Percentiles rank a stretch among this genome's conserved stretches.
Evolutionary conservation across 208 protist genomes (phyloP).

Genomic region (Porcisia hertigi): DNA sequence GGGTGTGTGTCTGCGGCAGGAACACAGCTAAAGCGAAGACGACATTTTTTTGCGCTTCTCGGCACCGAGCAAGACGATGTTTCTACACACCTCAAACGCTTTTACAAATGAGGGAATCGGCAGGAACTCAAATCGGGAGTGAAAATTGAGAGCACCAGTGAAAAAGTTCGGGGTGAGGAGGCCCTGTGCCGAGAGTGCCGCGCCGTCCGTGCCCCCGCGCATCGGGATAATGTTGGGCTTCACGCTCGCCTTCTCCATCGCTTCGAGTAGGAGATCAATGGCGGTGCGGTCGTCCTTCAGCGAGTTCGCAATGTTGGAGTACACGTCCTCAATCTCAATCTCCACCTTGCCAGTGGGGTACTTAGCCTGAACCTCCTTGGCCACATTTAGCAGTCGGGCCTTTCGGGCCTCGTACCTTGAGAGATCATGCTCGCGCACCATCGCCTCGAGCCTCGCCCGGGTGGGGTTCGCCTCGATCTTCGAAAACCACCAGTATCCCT

Average conservation of each 20-base stretch:
- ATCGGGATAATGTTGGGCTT: conserved; percentile 78
- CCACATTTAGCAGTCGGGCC: conserved; percentile 46
- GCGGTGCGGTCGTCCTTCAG: conserved; percentile 61
- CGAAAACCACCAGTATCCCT: conserved; percentile 86
- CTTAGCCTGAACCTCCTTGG: conserved; percentile 43
- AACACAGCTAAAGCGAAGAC: conserved; percentile 7
- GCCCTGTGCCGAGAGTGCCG: conserved; percentile 67
- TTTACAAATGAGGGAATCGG: conserved; percentile 85
- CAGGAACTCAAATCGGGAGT: conserved; percentile 86
- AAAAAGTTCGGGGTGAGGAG: conserved; percentile 86
- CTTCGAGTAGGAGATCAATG: conserved; percentile 74
- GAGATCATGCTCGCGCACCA: conserved; percentile 78
- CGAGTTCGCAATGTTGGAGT: conserved; percentile 77
- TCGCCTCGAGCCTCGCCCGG: conserved; percentile 50
- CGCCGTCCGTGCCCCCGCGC: conserved; percentile 85
- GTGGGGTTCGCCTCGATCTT: conserved; percentile 57
- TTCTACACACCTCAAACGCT: conserved; percentile 74
- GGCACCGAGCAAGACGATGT: conserved; percentile 66
- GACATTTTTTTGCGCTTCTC: conserved; percentile 25
- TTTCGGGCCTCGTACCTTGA: conserved; percentile 56
- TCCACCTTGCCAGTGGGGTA: conserved; percentile 74
- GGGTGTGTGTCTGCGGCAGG: neutral
- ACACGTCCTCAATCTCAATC: conserved; percentile 64
- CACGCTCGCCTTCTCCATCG: conserved; percentile 54
- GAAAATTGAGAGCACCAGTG: conserved; percentile 89